Conservation (phyloP, 805 yeast genomes). For the Metschnikowia bowlesiae region DNA sequence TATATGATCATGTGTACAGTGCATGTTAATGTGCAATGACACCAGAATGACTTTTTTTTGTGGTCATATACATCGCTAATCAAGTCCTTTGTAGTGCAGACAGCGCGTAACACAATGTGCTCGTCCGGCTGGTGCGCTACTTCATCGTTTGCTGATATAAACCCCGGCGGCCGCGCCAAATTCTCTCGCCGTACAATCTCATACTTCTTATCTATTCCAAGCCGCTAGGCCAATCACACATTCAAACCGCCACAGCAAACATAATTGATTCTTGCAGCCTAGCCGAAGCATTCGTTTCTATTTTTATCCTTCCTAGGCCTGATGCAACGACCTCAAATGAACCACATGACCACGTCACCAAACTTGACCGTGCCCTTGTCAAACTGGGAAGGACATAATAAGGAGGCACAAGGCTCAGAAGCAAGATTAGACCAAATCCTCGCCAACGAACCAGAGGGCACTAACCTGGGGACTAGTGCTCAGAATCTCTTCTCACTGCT, state of each 20-base stretch:
- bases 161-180: slow-evolving; percentile 1
- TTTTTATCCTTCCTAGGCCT: neutral
- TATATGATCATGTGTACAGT: neutral
- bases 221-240: neutral
- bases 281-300: neutral
- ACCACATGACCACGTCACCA: slow-evolving; percentile 15
- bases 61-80: neutral
- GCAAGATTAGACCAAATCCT: neutral
- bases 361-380: slow-evolving; percentile 9
- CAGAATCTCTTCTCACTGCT: slow-evolving; percentile 10
- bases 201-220: neutral
- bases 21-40: neutral
- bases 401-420: neutral
- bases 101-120: neutral
- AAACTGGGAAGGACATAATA: neutral
- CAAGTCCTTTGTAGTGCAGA: neutral
- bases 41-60: neutral
- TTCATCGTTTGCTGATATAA: neutral
- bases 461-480: slow-evolving; percentile 1
- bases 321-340: slow-evolving; percentile 8
- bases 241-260: neutral
- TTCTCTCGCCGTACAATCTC: slow-evolving; percentile 1
- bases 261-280: neutral
- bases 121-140: neutral
- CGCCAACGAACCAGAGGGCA: neutral